Evolutionary conservation across 306 rosid genomes (phyloP).

Genomic region (Senna siamea): DNA sequence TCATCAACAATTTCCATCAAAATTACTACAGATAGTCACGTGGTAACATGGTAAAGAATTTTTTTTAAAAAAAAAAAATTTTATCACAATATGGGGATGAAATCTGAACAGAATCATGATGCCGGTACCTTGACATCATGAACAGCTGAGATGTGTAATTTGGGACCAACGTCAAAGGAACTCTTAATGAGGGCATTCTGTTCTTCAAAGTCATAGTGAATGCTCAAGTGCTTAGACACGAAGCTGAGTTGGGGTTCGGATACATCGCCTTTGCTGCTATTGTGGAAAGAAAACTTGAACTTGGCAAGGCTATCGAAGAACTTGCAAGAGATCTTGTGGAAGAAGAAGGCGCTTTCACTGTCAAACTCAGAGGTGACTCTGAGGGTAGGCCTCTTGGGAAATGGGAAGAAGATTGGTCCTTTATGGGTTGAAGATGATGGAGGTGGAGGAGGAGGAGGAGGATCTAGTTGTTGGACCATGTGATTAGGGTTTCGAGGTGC

Average conservation of each 20-base stretch:
- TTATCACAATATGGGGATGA: neutral
- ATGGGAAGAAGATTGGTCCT: conserved; percentile 43
- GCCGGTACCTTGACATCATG: conserved; percentile 77
- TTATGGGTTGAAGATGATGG: conserved; percentile 30
- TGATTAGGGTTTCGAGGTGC: conserved; percentile 50
- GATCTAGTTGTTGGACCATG: conserved; percentile 21
- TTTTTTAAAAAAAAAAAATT: neutral
- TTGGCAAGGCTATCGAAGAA: conserved; percentile 74
- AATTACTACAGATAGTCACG: neutral
- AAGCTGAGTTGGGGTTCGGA: conserved; percentile 69
- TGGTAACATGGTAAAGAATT: neutral
- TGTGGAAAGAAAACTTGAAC: conserved; percentile 70
- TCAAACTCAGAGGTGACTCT: conserved; percentile 86
- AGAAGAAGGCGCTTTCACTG: conserved; percentile 74
- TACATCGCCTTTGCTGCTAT: conserved; percentile 62
- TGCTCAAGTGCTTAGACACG: conserved; percentile 64
- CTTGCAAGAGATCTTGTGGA: conserved; percentile 85
- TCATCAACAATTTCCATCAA: neutral
- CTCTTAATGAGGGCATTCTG: conserved; percentile 64
- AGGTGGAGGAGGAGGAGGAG: conserved; percentile 41
- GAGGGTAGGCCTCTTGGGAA: conserved; percentile 61
- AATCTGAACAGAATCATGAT: neutral
- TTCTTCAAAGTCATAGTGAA: conserved; percentile 71
- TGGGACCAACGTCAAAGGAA: conserved; percentile 68
- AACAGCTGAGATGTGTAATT: conserved; percentile 57